A percentile compares a stretch with the other conserved stretches of the same genome.
These are phyloP conservation scores for Verticillium nubilum DNA, from an alignment of 2,329 filamentous ascomycete species.

Conservation along the genomic window DNA sequence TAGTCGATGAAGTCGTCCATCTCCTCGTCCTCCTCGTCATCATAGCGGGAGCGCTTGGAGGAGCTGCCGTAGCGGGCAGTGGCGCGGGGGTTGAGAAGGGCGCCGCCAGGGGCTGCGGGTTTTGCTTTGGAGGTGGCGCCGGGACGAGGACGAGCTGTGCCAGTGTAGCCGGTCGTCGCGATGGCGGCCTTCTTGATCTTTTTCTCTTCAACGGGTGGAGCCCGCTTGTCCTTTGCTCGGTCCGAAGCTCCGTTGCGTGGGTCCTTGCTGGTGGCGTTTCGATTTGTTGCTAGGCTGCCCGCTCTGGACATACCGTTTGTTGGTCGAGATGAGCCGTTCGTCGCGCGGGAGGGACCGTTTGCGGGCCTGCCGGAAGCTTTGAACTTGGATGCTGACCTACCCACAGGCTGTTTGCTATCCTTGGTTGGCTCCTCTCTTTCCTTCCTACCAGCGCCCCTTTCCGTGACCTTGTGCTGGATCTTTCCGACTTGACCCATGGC, in stretches of 20 bases:
- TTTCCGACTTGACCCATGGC: constrained; percentile 59
- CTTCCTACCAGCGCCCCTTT: constrained; percentile 54
- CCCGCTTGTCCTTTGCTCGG: constrained; percentile 17
- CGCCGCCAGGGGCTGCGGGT: constrained; percentile 30
- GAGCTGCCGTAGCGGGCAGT: constrained; percentile 16
- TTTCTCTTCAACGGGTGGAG: constrained; percentile 34
- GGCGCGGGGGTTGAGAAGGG: constrained; percentile 27
- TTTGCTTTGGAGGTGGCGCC: constrained; percentile 24
- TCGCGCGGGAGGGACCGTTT: not conserved
- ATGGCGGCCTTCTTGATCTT: constrained; percentile 56
- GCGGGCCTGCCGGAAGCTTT: constrained; percentile 5
- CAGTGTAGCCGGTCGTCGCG: constrained; percentile 61
- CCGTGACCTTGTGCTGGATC: constrained; percentile 70
- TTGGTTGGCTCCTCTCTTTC: constrained; percentile 44
- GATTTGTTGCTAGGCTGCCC: not conserved
- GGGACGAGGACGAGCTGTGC: constrained; percentile 56
- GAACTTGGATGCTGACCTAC: constrained; percentile 5
- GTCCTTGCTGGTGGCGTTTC: constrained; percentile 8
- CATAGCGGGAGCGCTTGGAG: constrained; percentile 33
- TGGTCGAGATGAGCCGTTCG: not conserved
- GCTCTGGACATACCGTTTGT: not conserved
- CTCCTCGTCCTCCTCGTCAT: constrained; percentile 59
- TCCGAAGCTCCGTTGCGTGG: constrained; percentile 9
- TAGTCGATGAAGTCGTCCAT: constrained; percentile 59
- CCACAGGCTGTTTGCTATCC: constrained; percentile 25